Conservation (phyloP, 306 rosid genomes). For the Citrullus mucosospermus region DNA sequence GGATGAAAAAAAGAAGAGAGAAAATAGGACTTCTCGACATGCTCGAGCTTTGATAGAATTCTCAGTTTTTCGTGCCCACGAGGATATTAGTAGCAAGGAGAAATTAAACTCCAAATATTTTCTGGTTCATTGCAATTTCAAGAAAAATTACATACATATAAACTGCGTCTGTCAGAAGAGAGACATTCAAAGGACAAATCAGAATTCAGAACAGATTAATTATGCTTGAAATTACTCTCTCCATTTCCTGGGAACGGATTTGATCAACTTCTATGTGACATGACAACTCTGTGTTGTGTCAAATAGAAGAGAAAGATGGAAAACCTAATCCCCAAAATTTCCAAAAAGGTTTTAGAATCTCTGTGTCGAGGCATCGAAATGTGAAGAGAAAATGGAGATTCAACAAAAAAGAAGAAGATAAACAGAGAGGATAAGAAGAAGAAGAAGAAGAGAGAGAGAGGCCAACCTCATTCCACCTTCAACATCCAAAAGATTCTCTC, state of each 20-base stretch:
- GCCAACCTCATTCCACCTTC: slow-evolving; percentile 92
- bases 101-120: background rate
- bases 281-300: background rate
- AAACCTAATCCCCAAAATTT: background rate
- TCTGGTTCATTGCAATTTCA: background rate
- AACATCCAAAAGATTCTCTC: slow-evolving; percentile 73
- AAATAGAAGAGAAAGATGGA: background rate
- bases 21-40: background rate
- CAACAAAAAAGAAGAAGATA: background rate
- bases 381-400: background rate
- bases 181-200: background rate
- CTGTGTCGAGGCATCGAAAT: background rate
- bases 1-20: background rate
- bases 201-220: background rate
- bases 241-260: background rate
- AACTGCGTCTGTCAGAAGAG: background rate
- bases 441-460: background rate
- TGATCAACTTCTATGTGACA: background rate
- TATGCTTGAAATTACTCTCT: background rate
- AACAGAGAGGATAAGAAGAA: too few species aligned
- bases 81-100: background rate
- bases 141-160: background rate
- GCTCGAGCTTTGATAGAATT: slow-evolving; percentile 4
- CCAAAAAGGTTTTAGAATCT: background rate
- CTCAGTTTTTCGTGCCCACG: background rate